These are phyloP conservation scores for Verticillium nonalfalfae DNA, from an alignment of 2,329 filamentous ascomycete species.

Conservation along the genomic window DNA sequence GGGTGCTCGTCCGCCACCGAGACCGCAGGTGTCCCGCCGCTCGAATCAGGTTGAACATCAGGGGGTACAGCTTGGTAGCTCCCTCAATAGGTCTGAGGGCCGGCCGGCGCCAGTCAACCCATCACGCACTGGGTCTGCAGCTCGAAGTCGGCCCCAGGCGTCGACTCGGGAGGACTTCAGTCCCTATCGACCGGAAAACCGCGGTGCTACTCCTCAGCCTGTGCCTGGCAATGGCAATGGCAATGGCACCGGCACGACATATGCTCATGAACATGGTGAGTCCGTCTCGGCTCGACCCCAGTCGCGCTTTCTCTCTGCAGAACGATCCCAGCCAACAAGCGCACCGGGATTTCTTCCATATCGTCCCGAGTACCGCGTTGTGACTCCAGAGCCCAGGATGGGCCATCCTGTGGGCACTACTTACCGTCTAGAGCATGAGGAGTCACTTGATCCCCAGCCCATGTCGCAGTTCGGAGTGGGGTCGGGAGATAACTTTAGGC, in stretches of 20 bases:
- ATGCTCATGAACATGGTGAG: background rate
- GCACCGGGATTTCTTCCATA: background rate
- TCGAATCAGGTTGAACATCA: too few relatives aligned
- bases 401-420: background rate
- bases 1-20: too few relatives aligned
- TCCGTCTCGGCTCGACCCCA: background rate
- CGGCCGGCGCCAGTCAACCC: too few relatives aligned
- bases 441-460: background rate
- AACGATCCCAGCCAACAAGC: background rate
- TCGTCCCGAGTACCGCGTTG: background rate
- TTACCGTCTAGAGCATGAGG: background rate
- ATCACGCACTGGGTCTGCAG: background rate
- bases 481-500: background rate
- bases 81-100: too few relatives aligned
- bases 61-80: too few relatives aligned
- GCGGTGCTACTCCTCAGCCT: background rate
- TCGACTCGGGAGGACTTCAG: background rate
- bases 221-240: background rate
- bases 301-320: background rate
- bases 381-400: background rate
- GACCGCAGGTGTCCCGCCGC: too few relatives aligned
- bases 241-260: background rate
- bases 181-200: background rate
- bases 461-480: background rate
- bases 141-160: background rate